Percentiles rank a stretch among this genome's conserved stretches.
These are phyloP conservation scores for Rhizopus sp. DNA, from an alignment of 371 early-diverging fungal species.

Conservation along the genomic window DNA sequence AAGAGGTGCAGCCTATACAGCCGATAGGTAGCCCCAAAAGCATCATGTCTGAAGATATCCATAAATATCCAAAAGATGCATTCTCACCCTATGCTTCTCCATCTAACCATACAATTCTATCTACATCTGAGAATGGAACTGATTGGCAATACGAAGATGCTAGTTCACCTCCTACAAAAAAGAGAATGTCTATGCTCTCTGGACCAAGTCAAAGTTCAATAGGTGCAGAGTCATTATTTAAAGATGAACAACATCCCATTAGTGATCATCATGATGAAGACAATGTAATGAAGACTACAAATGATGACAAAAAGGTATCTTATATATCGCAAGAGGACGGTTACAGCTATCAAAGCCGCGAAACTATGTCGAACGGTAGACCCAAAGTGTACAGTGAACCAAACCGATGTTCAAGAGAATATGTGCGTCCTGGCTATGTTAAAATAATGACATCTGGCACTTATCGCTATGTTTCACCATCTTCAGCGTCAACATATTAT, in stretches of 20 bases:
- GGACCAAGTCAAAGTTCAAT: not conserved
- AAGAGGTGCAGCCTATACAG: not conserved
- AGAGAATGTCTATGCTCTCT: not conserved
- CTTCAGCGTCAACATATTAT: slow-evolving; percentile 1
- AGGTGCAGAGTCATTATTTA: not conserved
- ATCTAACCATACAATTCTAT: not conserved
- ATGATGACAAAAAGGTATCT: not conserved
- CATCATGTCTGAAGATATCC: slow-evolving; percentile 16
- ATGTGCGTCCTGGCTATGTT: slow-evolving; percentile 13
- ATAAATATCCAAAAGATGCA: not conserved
- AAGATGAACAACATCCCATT: not conserved
- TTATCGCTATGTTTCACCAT: not conserved
- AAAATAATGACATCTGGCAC: not conserved
- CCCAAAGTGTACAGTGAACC: not conserved
- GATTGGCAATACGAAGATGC: not conserved
- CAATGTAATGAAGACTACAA: no score
- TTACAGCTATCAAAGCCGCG: slow-evolving; percentile 7
- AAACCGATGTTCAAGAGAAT: slow-evolving; percentile 7
- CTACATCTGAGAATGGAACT: not conserved
- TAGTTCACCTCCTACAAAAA: not conserved
- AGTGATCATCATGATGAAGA: not conserved
- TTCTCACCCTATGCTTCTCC: slow-evolving; percentile 2
- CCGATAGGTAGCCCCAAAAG: slow-evolving; percentile 13
- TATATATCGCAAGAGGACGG: not conserved
- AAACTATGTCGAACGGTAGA: not conserved